These are phyloP conservation scores for Colletotrichum neosansevieriae DNA, from an alignment of 2,329 filamentous ascomycete species.

Conservation along the genomic window DNA sequence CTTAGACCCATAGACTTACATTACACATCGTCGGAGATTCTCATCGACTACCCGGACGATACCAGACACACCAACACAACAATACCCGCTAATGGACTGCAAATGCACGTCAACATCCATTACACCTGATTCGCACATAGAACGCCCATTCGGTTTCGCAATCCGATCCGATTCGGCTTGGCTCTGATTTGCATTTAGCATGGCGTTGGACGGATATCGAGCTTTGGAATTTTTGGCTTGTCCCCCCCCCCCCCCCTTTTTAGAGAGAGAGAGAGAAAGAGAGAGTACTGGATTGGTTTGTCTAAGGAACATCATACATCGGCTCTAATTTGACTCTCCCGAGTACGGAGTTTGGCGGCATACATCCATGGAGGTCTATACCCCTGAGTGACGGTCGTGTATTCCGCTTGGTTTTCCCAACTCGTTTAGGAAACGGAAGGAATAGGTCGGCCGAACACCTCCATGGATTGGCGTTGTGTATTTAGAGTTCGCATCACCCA, in stretches of 20 bases:
- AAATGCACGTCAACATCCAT: slow-evolving; percentile 22
- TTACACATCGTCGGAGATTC: slow-evolving; percentile 12
- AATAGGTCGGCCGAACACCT: slow-evolving; percentile 34
- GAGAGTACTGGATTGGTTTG: slow-evolving; percentile 8
- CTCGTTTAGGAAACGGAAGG: not conserved
- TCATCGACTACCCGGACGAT: slow-evolving; percentile 20
- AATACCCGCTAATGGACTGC: slow-evolving; percentile 38
- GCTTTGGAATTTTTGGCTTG: slow-evolving; percentile 20
- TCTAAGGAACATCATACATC: slow-evolving; percentile 6
- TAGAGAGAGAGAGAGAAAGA: not conserved
- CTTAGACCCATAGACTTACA: slow-evolving; percentile 38
- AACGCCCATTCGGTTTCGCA: slow-evolving; percentile 18
- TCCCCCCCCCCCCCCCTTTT: not conserved
- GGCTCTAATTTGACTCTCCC: slow-evolving; percentile 12
- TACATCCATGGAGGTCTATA: slow-evolving; percentile 35
- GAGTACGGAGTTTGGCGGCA: slow-evolving; percentile 30
- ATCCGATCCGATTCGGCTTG: slow-evolving; percentile 19
- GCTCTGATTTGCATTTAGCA: slow-evolving; percentile 38
- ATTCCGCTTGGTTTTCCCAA: not conserved
- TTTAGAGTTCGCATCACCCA: slow-evolving; percentile 33
- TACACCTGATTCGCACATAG: slow-evolving; percentile 22
- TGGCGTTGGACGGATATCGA: slow-evolving; percentile 35
- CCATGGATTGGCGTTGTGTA: slow-evolving; percentile 36
- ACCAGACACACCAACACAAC: slow-evolving; percentile 23
- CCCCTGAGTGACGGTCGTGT: slow-evolving; percentile 33